phyloP scores from a whole-genome alignment of 345 rosid species.

The Passiflora organensis region DNA sequence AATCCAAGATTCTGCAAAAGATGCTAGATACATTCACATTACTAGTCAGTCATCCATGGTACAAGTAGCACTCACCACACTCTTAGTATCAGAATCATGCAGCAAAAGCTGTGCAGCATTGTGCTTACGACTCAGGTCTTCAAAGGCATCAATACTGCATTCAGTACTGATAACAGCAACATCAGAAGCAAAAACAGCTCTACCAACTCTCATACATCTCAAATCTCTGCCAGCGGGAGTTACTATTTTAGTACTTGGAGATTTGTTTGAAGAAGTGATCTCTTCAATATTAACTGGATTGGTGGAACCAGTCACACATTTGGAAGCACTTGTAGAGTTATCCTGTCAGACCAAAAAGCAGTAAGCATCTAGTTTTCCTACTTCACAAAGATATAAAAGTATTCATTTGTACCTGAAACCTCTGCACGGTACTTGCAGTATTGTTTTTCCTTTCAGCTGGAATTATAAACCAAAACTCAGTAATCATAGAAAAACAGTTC shows the following conservation, averaged over 20 bases:
- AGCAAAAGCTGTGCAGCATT: conserved; percentile 37
- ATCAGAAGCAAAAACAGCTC: conserved; percentile 31
- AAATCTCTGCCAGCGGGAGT: conserved; percentile 34
- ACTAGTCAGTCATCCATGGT: background rate
- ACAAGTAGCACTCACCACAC: conserved; percentile 37
- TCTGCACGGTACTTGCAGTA: conserved; percentile 12
- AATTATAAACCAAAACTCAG: conserved; percentile 7
- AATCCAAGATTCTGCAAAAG: too few species aligned
- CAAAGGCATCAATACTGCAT: conserved; percentile 40
- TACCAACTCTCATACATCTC: conserved; percentile 33
- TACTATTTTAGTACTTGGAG: conserved; percentile 30
- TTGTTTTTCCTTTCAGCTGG: conserved; percentile 29
- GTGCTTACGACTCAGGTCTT: conserved; percentile 21
- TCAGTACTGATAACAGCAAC: conserved; percentile 46
- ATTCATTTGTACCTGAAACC: conserved; percentile 30
- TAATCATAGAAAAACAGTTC: background rate
- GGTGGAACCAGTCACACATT: conserved; percentile 31
- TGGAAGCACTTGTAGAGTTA: conserved; percentile 24
- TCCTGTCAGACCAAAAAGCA: conserved; percentile 32
- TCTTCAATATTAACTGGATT: conserved; percentile 56
- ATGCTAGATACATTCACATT: too few species aligned
- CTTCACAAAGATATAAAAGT: too few species aligned
- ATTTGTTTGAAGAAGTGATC: conserved; percentile 55
- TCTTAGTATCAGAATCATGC: conserved; percentile 32
- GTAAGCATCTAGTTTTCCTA: background rate